Base-by-base conservation (phyloP, 257 asterid species). In the Ehretia macrophylla region DNA sequence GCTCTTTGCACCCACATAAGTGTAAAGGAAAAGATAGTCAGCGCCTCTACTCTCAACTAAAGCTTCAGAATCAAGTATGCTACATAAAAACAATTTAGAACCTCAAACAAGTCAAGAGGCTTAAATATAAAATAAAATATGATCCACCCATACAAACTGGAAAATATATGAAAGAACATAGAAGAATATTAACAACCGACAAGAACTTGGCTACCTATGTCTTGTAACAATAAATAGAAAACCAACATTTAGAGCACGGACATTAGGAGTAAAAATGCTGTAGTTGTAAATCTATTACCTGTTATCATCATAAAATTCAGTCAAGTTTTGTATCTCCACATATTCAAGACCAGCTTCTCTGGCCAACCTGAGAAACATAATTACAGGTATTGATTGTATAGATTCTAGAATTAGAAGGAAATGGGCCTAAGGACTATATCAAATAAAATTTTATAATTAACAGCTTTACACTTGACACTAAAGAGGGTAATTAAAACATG, bases 301-400 rank as follows among this genome's bases (percentile, higher is more conserved):
- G 71, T 84, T 80, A 78, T 92, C 98, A 59, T 92, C 98, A 57
- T 79, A 92, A 74, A 92, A 92, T 23, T 92, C 98, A 19, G 95
- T 92, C 82, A 92, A 69, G 79, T 88, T 92, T 74, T 86, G 95
- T 74, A 92, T 77, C 82, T 92, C 98, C 51, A 81, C 65, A 54
- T 84, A 80, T 68, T 92, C 97, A 56, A 92, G 90, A 63, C 97
- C 98, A 76, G 95, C 93, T 55, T 88, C 98, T 77, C 98, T 82
- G 58, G 97, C 97, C 87, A 88, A 88, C 88, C 98, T 91, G 81
- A 73, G 68, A 63, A 76, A 53, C 48, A 75, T 17, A 56, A 64
- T 38, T 40, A 58, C 66, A 51, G 49, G 22, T 58, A 64, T 60
- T 60, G 64, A 63, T 58, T 51, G 16, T 1, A 9, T 17, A 20